phyloP scores from a whole-genome alignment of 2,329 filamentous ascomycete species.

The Knufia petricola region DNA sequence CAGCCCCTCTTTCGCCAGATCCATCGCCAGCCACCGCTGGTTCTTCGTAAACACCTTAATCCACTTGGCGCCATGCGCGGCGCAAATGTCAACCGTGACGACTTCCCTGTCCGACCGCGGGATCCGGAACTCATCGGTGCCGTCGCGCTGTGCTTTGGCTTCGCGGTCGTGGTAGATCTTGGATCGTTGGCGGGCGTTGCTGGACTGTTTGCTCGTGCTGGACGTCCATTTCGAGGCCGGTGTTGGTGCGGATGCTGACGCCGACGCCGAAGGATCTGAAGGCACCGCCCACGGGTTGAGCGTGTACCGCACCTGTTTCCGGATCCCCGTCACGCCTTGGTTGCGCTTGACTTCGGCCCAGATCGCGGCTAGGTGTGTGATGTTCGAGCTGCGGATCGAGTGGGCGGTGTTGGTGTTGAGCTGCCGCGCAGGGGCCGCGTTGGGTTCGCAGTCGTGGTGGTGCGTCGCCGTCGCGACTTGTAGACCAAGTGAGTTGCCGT shows the following conservation, averaged over 20 bases:
- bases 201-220: conserved; percentile 7
- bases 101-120: conserved; percentile 31
- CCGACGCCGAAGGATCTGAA: no score
- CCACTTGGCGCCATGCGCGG: conserved; percentile 55
- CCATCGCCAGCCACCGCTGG: conserved; percentile 54
- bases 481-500: not conserved
- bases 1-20: conserved; percentile 60
- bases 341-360: not conserved
- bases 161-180: no score
- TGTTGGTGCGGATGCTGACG: no score
- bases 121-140: not conserved
- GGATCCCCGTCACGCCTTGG: not conserved
- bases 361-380: not conserved
- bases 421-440: no score
- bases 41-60: conserved; percentile 59
- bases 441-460: no score
- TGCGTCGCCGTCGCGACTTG: no score
- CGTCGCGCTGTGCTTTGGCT: no score
- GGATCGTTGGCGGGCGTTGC: no score
- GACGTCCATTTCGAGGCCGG: no score
- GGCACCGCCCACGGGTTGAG: not conserved
- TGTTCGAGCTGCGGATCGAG: conserved; percentile 1
- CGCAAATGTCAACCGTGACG: conserved; percentile 55
- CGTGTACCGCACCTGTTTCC: not conserved
- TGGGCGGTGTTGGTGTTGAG: conserved; percentile 10